phyloP scores from a whole-genome alignment of 2,329 filamentous ascomycete genomes.

The Aspergillus carbonarius region DNA sequence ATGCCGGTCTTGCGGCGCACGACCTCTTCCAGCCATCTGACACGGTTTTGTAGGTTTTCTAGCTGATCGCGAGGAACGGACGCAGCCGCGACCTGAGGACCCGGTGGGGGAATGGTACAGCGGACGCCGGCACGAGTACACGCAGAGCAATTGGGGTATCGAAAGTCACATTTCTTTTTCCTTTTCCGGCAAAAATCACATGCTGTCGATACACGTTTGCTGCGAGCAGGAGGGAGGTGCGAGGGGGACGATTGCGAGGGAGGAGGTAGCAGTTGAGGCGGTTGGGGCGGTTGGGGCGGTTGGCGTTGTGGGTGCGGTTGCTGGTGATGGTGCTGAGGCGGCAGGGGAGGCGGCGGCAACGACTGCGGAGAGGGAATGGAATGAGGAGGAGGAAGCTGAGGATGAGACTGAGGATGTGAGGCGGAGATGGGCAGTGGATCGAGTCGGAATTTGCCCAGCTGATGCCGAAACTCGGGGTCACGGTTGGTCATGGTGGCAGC shows the following conservation, averaged over 20 bases:
- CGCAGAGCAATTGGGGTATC: slow-evolving; percentile 42
- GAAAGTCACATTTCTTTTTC: slow-evolving; percentile 45
- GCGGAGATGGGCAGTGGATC: slow-evolving; percentile 10
- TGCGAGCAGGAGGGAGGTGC: slow-evolving; percentile 17
- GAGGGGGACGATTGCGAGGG: slow-evolving; percentile 9
- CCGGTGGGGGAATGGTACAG: slow-evolving; percentile 40
- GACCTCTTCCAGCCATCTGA: slow-evolving; percentile 40
- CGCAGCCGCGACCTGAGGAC: slow-evolving; percentile 37
- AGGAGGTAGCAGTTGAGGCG: neutral
- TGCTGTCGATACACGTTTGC: slow-evolving; percentile 41
- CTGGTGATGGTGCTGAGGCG: neutral
- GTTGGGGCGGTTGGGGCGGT: neutral
- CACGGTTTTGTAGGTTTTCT: slow-evolving; percentile 41
- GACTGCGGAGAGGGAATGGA: slow-evolving; percentile 1
- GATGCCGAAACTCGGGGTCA: slow-evolving; percentile 24
- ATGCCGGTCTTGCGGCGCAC: slow-evolving; percentile 37
- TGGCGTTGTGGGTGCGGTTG: neutral
- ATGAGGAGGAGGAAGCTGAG: neutral
- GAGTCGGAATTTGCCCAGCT: slow-evolving; percentile 25
- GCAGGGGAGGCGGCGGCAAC: neutral
- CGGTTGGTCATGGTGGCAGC: slow-evolving; percentile 21
- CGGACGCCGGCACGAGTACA: slow-evolving; percentile 42
- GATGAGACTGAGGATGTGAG: slow-evolving; percentile 1
- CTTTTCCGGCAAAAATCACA: slow-evolving; percentile 43
- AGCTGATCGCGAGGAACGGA: slow-evolving; percentile 41